Base-by-base conservation (phyloP, 257 asterid species). In the Rhazya stricta region DNA sequence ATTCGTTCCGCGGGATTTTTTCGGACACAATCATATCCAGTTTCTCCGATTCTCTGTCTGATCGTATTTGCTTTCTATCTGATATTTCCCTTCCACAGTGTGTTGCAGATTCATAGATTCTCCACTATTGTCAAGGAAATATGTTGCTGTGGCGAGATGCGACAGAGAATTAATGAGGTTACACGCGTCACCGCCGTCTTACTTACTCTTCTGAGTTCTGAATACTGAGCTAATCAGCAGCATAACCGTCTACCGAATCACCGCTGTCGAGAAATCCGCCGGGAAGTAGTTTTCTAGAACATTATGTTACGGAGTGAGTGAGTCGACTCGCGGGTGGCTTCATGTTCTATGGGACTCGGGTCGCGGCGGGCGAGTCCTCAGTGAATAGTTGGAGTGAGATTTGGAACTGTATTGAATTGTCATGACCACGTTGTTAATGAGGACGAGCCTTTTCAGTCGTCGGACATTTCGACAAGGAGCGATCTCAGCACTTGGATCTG, bases 381-480 rank as follows among this genome's bases (percentile, higher is more conserved):
- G 45, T 41, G 48, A 65, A 19, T 19, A 45, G 36, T 32, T 34
- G 62, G 25, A 46, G 71, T 15, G 18, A 50, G 42, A 6, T 50
- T 76, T 68, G 61, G 7, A 21, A 30, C 62, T 62, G 60, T 74
- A 34, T 32, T 43, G 29, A n/a, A 27, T 46, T 4, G 15, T 25
- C n/a, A 65, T 71, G 77, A 66, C 71, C 45, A n/a, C 60, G 65
- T 69, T 53, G 76, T 43, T 41, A 69, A 86, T 78, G 85, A 84
- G 92, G 83, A 72, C 88, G 76, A 71, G 92, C 78, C 90, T 88
- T 21, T 84, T 83, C 85, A 89, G 87, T 86, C 94, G 97, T 18
- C 85, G 97, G 82, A 84, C 85, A 61, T 78, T 85, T 34, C 82
- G 96, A 84, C 94, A 88, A 77, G 96, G 88, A n/a, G 88, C 91